Evolutionary conservation across 352 stramenopile genomes (phyloP).

Genomic region (Phytophthora citrophthora): DNA sequence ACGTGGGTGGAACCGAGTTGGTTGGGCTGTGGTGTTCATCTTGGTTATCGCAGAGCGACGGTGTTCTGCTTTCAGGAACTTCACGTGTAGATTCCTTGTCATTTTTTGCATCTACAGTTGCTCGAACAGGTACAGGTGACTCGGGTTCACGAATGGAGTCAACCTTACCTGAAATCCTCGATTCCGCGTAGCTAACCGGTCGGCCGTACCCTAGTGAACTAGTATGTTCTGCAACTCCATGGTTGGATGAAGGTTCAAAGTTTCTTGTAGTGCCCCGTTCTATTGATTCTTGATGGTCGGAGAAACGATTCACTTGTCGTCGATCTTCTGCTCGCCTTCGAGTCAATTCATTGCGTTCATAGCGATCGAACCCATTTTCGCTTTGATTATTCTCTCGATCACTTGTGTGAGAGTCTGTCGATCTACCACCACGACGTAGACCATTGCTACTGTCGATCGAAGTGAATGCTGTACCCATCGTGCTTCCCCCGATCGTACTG

Average conservation of each 20-base stretch:
- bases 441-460: conserved; percentile 3
- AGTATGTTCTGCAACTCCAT: neutral
- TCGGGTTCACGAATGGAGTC: conserved; percentile 25
- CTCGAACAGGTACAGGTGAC: neutral
- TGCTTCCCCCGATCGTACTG: neutral
- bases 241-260: neutral
- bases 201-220: neutral
- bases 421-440: neutral
- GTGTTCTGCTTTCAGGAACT: neutral
- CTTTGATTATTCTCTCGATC: conserved; percentile 14
- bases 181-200: neutral
- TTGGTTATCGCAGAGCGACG: conserved; percentile 16
- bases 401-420: neutral
- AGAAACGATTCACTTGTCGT: neutral
- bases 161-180: neutral
- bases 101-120: neutral
- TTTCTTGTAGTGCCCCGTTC: neutral
- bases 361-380: conserved; percentile 7
- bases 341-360: neutral
- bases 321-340: neutral
- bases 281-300: neutral
- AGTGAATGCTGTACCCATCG: conserved; percentile 8
- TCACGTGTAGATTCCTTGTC: neutral
- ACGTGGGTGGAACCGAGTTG: conserved; percentile 18
- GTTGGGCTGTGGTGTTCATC: conserved; percentile 25